Evolutionary conservation across 805 yeast species (phyloP), one percentile per base, ranked within the genome.

Genomic region (Wickerhamiella nectarea): DNA sequence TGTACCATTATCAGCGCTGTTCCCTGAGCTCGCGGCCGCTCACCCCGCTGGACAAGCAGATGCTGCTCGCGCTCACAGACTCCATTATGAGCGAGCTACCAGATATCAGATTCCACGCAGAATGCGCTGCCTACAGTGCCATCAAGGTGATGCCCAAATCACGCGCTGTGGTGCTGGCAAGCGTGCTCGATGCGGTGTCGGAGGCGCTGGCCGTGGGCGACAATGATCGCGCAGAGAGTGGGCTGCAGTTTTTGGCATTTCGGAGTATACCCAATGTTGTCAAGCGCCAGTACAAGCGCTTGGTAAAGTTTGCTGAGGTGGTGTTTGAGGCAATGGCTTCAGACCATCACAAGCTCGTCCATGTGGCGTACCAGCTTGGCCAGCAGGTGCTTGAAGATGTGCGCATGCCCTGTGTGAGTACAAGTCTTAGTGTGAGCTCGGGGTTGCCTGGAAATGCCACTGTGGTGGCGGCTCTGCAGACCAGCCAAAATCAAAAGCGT

Each of bases 1-100:
- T 77, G 12, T 80, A 76, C 49, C 95, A 87, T 51, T 74, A 75
- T 57, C 77, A 80, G 51, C 72, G 97, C 51, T 73, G 80, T 20
- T 65, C 75, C 1, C 67, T 82, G 29, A 83, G 78, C 52, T 72
- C 85, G 3, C 69, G 95, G 48, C 64, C 76, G 6, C 82, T 83
- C 53, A 72, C 84, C 0, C 71, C 69, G 6, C 56, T 79, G 8
- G 95, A 86, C 49, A 71, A 67, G 44, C 43, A 65, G 1, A 60
- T 91, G 31, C 58, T 91, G 33, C 68, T 66, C 39, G 93, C 85
- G 57, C 65, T 87, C 7, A 74, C 81, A 11, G 58, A 63, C 10
- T 57, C 81, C 18, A 68, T 87, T 0, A 69, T 80, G 7, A 82
- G 95, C 0, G 67, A 78, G 0, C 89, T 83, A 55, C 64, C 78